Conservation (phyloP, 2,329 filamentous ascomycete species). For the Zalaria sp. region DNA sequence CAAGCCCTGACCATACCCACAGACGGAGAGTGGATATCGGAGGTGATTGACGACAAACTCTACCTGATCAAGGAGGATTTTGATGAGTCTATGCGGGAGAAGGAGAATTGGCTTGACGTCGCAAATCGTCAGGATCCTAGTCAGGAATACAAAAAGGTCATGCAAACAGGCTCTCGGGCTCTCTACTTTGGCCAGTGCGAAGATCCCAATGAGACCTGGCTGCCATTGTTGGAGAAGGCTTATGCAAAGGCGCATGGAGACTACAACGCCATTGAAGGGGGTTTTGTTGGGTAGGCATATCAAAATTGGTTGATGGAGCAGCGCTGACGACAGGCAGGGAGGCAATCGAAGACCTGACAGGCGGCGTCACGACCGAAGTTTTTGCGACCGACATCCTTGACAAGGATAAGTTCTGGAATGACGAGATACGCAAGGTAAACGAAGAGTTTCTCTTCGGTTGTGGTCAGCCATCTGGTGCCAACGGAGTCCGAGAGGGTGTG, state of each 20-base stretch:
- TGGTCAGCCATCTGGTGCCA: constrained; percentile 24
- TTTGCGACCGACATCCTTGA: constrained; percentile 52
- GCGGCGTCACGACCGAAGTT: constrained; percentile 33
- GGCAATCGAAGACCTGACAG: constrained; percentile 43
- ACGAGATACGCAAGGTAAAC: constrained; percentile 42
- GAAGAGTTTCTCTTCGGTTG: constrained; percentile 25
- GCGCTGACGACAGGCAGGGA: constrained; percentile 24
- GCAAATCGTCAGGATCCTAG: constrained; percentile 57
- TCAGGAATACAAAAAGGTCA: constrained; percentile 53
- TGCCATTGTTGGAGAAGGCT: constrained; percentile 67
- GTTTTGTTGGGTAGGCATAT: constrained; percentile 44
- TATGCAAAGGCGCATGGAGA: constrained; percentile 77
- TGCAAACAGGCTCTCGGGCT: constrained; percentile 62
- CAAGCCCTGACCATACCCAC: constrained; percentile 1
- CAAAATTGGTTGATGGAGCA: not conserved
- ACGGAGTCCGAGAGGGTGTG: constrained; percentile 28
- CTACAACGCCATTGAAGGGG: constrained; percentile 60
- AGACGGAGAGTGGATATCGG: constrained; percentile 85
- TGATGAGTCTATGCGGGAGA: constrained; percentile 31
- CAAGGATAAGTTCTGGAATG: constrained; percentile 69
- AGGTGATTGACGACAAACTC: constrained; percentile 82
- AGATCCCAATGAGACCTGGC: constrained; percentile 69
- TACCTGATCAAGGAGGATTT: constrained; percentile 38
- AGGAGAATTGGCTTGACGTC: constrained; percentile 60
- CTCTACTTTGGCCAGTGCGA: constrained; percentile 63